Evolutionary conservation across 768 basidiomycete genomes (phyloP).

Genomic region (Lactarius hatsudake): DNA sequence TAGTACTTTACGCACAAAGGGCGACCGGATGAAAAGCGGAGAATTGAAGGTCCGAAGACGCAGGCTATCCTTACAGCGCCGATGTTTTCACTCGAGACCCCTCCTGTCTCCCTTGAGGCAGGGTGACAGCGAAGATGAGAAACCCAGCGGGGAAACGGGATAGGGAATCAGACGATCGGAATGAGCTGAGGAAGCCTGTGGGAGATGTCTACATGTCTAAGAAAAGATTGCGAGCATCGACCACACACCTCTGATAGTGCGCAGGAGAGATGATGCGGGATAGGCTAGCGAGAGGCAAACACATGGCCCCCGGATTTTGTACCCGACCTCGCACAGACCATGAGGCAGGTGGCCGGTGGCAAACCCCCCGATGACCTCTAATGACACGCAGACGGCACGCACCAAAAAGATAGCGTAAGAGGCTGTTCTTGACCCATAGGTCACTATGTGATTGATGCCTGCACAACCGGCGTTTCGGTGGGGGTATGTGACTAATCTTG

Average conservation of each 20-base stretch:
- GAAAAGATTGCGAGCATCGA: slow-evolving; percentile 17
- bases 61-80: slow-evolving; percentile 13
- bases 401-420: slow-evolving; percentile 23
- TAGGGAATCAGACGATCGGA: slow-evolving; percentile 18
- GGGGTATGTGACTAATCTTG: background rate
- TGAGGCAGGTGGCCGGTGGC: slow-evolving; percentile 25
- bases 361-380: slow-evolving; percentile 20
- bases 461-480: background rate
- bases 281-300: slow-evolving; percentile 21
- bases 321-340: slow-evolving; percentile 23
- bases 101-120: slow-evolving; percentile 27
- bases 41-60: slow-evolving; percentile 29
- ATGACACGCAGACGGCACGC: slow-evolving; percentile 24
- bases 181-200: slow-evolving; percentile 15
- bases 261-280: slow-evolving; percentile 21
- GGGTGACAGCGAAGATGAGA: slow-evolving; percentile 21
- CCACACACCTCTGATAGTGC: slow-evolving; percentile 22
- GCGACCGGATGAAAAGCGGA: slow-evolving; percentile 27
- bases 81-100: slow-evolving; percentile 18
- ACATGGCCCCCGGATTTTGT: slow-evolving; percentile 24
- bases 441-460: background rate
- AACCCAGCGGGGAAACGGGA: slow-evolving; percentile 12
- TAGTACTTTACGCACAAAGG: slow-evolving; percentile 26
- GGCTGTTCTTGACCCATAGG: slow-evolving; percentile 9
- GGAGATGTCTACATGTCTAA: slow-evolving; percentile 6